Percentiles rank a stretch among this genome's conserved stretches.
Conservation (phyloP, 2,329 filamentous ascomycete genomes). For the Colletotrichum sp. region DNA sequence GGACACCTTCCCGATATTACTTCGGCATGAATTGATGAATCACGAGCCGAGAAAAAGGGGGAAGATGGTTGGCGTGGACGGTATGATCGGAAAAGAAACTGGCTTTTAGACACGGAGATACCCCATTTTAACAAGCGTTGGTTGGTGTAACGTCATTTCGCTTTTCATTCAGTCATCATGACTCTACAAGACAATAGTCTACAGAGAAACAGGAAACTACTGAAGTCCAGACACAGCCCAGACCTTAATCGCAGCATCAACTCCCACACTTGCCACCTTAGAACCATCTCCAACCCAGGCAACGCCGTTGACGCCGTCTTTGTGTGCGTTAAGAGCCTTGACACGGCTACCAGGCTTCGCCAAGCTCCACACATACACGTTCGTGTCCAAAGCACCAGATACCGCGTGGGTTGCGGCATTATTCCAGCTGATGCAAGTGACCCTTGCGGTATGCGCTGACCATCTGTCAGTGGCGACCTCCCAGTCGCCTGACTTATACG, state of each 20-base stretch:
- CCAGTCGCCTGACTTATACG: conserved; percentile 71
- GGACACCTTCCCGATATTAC: not conserved
- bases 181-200: not conserved
- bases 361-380: conserved; percentile 91
- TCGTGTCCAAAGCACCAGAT: conserved; percentile 88
- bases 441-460: conserved; percentile 65
- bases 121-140: conserved; percentile 1
- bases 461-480: conserved; percentile 78
- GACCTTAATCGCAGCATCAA: conserved; percentile 89
- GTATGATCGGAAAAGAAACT: not conserved
- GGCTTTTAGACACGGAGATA: conserved; percentile 13
- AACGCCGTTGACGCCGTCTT: conserved; percentile 92
- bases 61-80: not conserved
- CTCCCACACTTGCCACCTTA: conserved; percentile 80
- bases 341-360: conserved; percentile 82
- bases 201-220: conserved; percentile 29
- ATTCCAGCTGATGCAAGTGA: conserved; percentile 76
- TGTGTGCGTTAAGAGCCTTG: conserved; percentile 88
- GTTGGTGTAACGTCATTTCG: conserved; percentile 3
- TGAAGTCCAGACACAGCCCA: conserved; percentile 73
- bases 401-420: conserved; percentile 76
- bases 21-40: not conserved
- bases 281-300: conserved; percentile 72
- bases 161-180: conserved; percentile 4
- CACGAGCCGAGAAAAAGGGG: not conserved